Evolutionary conservation across 208 protist species (phyloP).

Genomic region (Leishmania lainsoni): DNA sequence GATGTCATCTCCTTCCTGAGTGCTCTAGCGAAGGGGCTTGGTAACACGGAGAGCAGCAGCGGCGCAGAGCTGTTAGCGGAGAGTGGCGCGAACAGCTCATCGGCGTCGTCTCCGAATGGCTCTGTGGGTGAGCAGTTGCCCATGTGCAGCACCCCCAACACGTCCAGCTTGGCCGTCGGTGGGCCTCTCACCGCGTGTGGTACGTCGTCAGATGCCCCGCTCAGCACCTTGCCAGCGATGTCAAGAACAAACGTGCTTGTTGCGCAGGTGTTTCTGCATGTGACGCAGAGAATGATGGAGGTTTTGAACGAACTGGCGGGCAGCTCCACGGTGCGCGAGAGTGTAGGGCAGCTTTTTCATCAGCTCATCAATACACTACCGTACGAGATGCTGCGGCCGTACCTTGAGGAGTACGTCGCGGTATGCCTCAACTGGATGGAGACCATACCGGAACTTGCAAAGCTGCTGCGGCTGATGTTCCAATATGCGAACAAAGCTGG

Average conservation of each 20-base stretch:
- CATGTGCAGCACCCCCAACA: slow-evolving; percentile 7
- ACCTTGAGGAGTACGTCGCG: slow-evolving; percentile 49
- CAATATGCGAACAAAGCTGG: slow-evolving; percentile 69
- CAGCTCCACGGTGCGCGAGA: slow-evolving; percentile 52
- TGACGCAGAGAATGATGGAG: slow-evolving; percentile 48
- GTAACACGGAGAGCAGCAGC: not conserved
- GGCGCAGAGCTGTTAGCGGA: not conserved
- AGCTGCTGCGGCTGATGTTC: slow-evolving; percentile 67
- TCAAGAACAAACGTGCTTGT: slow-evolving; percentile 17
- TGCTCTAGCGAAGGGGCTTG: slow-evolving; percentile 50
- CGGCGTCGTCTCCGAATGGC: slow-evolving; percentile 1
- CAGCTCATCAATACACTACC: slow-evolving; percentile 72
- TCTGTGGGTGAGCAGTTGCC: not conserved
- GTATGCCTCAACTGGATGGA: slow-evolving; percentile 63
- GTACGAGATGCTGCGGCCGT: slow-evolving; percentile 43
- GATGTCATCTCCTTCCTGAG: slow-evolving; percentile 61
- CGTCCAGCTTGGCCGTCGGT: slow-evolving; percentile 6
- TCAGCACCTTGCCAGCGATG: not conserved
- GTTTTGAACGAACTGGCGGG: slow-evolving; percentile 33
- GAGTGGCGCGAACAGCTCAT: not conserved
- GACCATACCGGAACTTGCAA: slow-evolving; percentile 54
- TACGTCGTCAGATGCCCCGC: not conserved
- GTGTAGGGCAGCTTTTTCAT: slow-evolving; percentile 57
- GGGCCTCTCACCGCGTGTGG: not conserved
- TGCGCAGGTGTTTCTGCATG: slow-evolving; percentile 42